Base-by-base conservation (phyloP, 805 yeast species). In the Candida tallmaniae region DNA sequence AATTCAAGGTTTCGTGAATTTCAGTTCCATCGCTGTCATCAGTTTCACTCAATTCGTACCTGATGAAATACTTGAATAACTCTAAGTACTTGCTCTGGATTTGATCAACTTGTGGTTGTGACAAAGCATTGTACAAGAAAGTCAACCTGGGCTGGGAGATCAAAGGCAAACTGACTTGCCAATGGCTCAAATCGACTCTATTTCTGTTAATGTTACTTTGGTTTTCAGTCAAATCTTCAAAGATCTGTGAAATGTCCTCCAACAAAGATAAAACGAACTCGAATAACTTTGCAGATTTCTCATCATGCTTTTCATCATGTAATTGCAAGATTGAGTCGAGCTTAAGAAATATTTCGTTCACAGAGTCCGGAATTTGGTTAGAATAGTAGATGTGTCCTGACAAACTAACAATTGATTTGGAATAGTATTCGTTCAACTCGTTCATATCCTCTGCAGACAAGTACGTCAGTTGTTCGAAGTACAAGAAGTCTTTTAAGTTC, bases 331-430 rank as follows among this genome's bases (percentile, higher is more conserved):
- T 45, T 36, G 61, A 44, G 49, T 68, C 66, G 35, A 61, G 58
- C 38, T 66, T 73, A 13, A 70, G 46, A 27, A 80, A 58, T 11
- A 88, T 63, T 39, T 83, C 95, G 19, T 76, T 73, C 13, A 88
- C 64, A 65, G 90, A 80, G 53, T 89, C 97, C 11, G 80, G 72
- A 4, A 83, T 76, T 56, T 93, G 98, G 45, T 87, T 94, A 40
- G 80, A 80, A 54, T 90, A 90, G 49, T 88, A 88, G 9, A 80
- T 73, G 53, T 88, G 95, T 2, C 76, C 72, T 1, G 88, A 78
- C 34, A 90, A 66, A 39, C 82, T 79, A 38, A 80, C 75, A 35
- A 89, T 74, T 17, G 88, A 75, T 15, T 62, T 61, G 2, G 78
- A 60, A 46, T 78, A 79, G 18, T 47, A 72, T 56, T 30, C 49